Conservation (phyloP, 345 rosid genomes). For the Aethionema arabicum region DNA sequence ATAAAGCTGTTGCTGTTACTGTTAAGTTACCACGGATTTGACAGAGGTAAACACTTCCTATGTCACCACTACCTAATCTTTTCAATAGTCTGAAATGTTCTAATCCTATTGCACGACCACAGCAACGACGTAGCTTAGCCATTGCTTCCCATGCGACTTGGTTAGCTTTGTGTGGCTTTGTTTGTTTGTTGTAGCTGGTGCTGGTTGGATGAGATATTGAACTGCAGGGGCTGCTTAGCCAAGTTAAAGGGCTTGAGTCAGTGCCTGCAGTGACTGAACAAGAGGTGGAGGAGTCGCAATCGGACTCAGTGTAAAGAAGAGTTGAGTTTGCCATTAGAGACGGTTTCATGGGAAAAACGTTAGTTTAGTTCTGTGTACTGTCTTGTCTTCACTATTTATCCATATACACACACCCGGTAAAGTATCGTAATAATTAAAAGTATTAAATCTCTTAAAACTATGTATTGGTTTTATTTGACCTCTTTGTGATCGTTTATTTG, state of each 20-base stretch:
- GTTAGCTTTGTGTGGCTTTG: slow-evolving; percentile 97
- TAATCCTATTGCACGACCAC: slow-evolving; percentile 67
- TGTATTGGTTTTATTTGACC: neutral
- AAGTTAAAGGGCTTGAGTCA: slow-evolving; percentile 64
- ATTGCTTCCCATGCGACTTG: slow-evolving; percentile 87
- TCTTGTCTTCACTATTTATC: slow-evolving; percentile 37
- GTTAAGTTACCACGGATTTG: slow-evolving; percentile 70
- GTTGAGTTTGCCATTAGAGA: slow-evolving; percentile 49
- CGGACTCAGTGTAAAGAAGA: slow-evolving; percentile 51
- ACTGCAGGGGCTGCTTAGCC: slow-evolving; percentile 78
- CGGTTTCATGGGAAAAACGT: slow-evolving; percentile 10
- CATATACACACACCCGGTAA: slow-evolving; percentile 4
- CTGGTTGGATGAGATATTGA: slow-evolving; percentile 54
- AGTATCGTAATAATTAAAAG: too few relatives aligned
- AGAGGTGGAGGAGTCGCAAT: slow-evolving; percentile 60
- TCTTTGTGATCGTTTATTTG: slow-evolving; percentile 20
- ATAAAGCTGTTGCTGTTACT: slow-evolving; percentile 51
- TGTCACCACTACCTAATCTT: slow-evolving; percentile 85
- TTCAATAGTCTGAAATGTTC: slow-evolving; percentile 78
- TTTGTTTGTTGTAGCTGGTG: slow-evolving; percentile 18
- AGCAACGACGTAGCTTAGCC: slow-evolving; percentile 48
- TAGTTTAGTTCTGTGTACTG: neutral
- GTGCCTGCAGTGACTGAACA: slow-evolving; percentile 51
- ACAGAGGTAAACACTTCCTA: slow-evolving; percentile 91
- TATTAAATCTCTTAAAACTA: neutral